A percentile compares a stretch with the other conserved stretches of the same genome.
Conservation (phyloP, 331 rosid species). For the Malus hybrid region DNA sequence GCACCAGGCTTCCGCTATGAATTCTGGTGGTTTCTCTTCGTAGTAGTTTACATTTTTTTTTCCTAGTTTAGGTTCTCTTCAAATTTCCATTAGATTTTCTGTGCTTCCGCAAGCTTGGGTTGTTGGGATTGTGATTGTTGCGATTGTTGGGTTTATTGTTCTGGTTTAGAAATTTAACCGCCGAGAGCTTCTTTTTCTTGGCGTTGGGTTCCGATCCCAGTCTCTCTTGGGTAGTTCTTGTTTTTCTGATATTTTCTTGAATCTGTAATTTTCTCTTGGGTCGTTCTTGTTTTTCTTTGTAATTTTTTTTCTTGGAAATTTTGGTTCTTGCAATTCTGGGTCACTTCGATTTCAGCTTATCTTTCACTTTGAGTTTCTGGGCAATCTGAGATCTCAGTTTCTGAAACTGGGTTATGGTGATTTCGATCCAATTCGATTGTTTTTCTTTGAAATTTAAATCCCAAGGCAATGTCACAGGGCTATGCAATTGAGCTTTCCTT, state of each 20-base stretch:
- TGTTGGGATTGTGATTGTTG: too few relatives aligned
- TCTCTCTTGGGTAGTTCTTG: slow-evolving; percentile 9
- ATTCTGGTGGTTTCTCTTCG: too few relatives aligned
- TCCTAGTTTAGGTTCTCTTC: too few relatives aligned
- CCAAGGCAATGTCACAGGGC: slow-evolving; percentile 53
- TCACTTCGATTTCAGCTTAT: not conserved
- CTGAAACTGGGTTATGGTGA: slow-evolving; percentile 10
- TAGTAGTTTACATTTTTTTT: too few relatives aligned
- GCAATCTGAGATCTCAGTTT: slow-evolving; percentile 26
- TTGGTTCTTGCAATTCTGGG: not conserved
- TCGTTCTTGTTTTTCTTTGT: too few relatives aligned
- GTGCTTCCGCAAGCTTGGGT: too few relatives aligned
- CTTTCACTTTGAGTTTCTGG: not conserved
- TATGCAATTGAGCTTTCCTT: slow-evolving; percentile 74
- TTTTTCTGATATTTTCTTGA: not conserved
- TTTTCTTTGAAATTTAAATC: not conserved
- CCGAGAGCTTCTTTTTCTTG: too few relatives aligned
- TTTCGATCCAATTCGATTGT: slow-evolving; percentile 1
- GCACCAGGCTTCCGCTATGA: too few relatives aligned
- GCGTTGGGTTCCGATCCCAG: not conserved
- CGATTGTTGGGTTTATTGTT: too few relatives aligned
- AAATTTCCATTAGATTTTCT: too few relatives aligned
- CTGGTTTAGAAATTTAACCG: too few relatives aligned
- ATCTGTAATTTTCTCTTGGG: slow-evolving; percentile 1
- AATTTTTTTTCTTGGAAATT: not conserved